These are phyloP conservation scores for Penicillium steckii DNA, from an alignment of 495 filamentous ascomycete genomes.

Conservation along the genomic window DNA sequence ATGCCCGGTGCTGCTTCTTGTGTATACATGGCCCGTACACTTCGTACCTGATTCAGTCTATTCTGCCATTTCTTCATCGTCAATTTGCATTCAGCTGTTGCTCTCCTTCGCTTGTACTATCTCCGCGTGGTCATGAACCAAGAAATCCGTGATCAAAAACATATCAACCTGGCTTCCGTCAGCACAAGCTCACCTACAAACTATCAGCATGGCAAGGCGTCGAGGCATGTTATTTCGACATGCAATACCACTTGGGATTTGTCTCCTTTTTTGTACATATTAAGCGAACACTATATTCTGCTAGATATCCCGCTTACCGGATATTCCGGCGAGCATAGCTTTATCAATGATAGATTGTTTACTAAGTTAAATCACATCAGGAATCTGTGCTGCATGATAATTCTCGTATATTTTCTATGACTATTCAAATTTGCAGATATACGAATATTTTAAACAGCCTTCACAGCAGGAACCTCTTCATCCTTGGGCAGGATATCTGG, in stretches of 20 bases:
- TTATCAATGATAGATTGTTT: neutral
- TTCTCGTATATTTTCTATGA: neutral
- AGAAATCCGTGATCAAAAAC: neutral
- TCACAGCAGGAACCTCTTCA: conserved; percentile 58
- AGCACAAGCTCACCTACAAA: conserved; percentile 13
- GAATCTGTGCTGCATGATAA: no score
- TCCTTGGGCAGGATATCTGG: conserved; percentile 61
- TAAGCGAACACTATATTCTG: conserved; percentile 12
- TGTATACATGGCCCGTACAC: neutral
- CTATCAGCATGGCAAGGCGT: conserved; percentile 41
- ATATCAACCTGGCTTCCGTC: neutral
- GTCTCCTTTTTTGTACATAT: conserved; percentile 14
- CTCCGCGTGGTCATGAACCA: neutral
- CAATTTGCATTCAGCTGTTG: conserved; percentile 13
- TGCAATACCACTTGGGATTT: conserved; percentile 14
- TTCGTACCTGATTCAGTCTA: neutral
- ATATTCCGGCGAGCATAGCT: neutral
- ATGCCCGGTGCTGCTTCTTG: conserved; percentile 1
- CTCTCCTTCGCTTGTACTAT: conserved; percentile 1
- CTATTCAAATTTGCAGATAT: neutral
- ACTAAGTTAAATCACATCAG: neutral
- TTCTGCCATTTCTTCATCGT: neutral
- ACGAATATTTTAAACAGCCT: conserved; percentile 21
- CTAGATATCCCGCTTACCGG: neutral
- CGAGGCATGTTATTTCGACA: conserved; percentile 18